These are phyloP conservation scores for Lanmaoa rubissima DNA, from an alignment of 768 basidiomycete genomes.

Conservation along the genomic window DNA sequence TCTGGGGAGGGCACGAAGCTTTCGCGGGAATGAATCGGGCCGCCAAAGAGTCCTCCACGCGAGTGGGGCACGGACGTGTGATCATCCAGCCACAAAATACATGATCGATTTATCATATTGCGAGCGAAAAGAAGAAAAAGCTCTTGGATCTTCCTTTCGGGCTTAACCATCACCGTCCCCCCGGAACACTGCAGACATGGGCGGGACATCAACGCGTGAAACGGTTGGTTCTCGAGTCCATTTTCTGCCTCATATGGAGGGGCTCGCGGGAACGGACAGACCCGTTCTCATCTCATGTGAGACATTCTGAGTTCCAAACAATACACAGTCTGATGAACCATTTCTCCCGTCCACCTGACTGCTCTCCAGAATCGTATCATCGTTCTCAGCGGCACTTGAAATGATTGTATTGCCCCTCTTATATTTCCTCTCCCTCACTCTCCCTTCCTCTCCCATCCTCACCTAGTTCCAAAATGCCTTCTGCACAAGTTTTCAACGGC, in stretches of 20 bases:
- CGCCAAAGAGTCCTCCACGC: constrained; percentile 1
- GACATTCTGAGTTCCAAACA: constrained; percentile 9
- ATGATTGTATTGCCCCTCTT: constrained; percentile 10
- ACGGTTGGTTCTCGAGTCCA: neutral
- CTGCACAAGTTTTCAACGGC: constrained; percentile 51
- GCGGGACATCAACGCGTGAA: neutral
- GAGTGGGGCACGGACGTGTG: neutral
- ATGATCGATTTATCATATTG: neutral
- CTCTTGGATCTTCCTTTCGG: no score
- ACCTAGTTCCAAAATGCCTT: constrained; percentile 51
- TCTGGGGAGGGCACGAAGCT: neutral
- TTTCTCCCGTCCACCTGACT: constrained; percentile 8
- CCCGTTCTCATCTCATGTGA: constrained; percentile 2
- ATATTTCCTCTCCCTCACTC: neutral
- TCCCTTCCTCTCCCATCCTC: constrained; percentile 3
- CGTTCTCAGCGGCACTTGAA: constrained; percentile 29
- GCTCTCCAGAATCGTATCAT: constrained; percentile 11
- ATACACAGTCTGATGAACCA: neutral
- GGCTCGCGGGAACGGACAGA: neutral
- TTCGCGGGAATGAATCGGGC: constrained; percentile 25
- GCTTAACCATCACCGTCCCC: neutral
- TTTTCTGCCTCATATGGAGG: neutral
- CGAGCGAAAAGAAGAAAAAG: neutral
- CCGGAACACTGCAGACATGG: neutral
- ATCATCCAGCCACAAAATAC: neutral